Base-by-base conservation (phyloP, 108 stramenopile species). In the Cylindrotheca fusiformis region DNA sequence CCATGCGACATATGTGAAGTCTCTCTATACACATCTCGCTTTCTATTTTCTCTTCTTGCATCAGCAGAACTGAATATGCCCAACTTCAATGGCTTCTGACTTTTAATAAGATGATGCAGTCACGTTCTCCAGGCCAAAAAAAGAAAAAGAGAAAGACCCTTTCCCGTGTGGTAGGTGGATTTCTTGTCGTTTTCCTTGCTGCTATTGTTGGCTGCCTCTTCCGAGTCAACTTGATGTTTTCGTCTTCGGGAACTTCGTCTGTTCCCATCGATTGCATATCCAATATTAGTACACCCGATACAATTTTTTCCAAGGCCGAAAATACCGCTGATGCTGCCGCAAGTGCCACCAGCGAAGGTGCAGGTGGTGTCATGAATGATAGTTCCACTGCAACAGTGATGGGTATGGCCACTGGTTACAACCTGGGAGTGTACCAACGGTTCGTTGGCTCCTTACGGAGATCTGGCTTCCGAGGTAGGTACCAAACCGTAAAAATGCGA, bases 391-490 rank as follows among this genome's bases (percentile, higher is more conserved):
- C 68, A 1, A 61, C 68, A 19, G 68, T 69, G 0, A 60, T 69
- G 68, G 68, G 56, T 24, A 70, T 85, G 78, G 85, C 81, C 1
- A 64, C 74, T 1, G 74, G 70, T 3, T 79, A 79, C 52, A 3
- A 17, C 2, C 45, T 80, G 17, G 23, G 32, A 41, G 68, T 68
- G 30, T 82, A 77, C 52, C 20, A 78, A 63, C 29, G 48, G 23
- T 91, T 84, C 56, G 86, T 91, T 4, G 84, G 86, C 10, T 76
- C 82, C 20, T 53, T 91, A 0, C 81, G 89, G 3, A 69, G 74
- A 48, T 69, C 89, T 2, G 89, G 89, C 27, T 68, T 56, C 20
- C 4, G 5, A 19, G 58, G 58, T 23, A 41, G 14, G 36, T 41
- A 6, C 10, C 14, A 14, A 41, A n/a, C n/a, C n/a, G n/a, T n/a